Base-by-base conservation (phyloP, 352 stramenopile genomes). In the Globisporangium nagaii region DNA sequence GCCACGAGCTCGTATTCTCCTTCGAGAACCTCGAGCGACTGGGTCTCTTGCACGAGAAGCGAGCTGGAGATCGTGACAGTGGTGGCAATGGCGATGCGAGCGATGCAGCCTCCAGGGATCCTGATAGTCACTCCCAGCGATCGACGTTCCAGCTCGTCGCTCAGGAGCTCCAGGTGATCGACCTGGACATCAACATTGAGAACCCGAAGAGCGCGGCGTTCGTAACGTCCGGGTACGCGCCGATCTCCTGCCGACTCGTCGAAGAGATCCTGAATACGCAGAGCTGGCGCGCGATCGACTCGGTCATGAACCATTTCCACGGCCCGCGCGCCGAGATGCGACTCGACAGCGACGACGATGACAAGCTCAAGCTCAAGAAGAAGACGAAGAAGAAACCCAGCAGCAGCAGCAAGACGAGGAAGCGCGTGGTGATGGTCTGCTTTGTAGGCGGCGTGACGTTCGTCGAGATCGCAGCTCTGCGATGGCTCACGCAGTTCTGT, bases 401-500 rank as follows among this genome's bases (percentile, higher is more conserved):
- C 30, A 34, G 31, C 31, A 41, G 24, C n/a, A 49, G 30, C 7
- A 55, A 27, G 36, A 46, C 20, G 37, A 44, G 32, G 40, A 79
- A 80, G 48, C 66, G 57, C 0, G 69, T 87, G 9, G 54, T 90
- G 1, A 62, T 92, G 6, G 71, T 89, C 46, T 88, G 67, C 28
- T 74, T 92, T 54, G 68, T 90, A 0, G 82, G 84, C 1, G 82
- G 82, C 5, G 65, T 91, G 4, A 87, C 79, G 8, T 86, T 82
- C 49, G 58, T 83, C 17, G 84, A 94, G 47, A 71, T 92, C 41
- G 79, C 84, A 11, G 84, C 81, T 9, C 60, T 93, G 12, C 72
- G 84, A 8, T 93, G 79, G 79, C 73, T 90, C 22, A 53, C 70
- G 11, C 75, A 68, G 8, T 87, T 85, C 44, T 88, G 78, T 88